Evolutionary conservation across 805 yeast genomes (phyloP).

Genomic region (Lachancea cidri): DNA sequence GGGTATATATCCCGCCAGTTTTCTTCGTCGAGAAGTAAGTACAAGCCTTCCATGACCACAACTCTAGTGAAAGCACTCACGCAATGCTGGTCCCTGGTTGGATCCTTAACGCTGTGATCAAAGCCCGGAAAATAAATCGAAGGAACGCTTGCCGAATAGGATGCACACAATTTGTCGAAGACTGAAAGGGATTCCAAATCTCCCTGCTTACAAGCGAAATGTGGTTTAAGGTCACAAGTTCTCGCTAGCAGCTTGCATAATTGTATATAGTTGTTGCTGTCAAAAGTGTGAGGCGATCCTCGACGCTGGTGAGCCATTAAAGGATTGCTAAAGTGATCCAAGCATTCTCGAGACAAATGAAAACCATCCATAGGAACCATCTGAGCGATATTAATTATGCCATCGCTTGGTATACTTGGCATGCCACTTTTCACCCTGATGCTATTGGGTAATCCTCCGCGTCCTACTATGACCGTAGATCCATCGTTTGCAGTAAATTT

Average conservation of each 20-base stretch:
- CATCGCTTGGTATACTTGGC: background rate
- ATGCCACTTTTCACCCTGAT: constrained; percentile 11
- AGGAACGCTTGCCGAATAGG: constrained; percentile 27
- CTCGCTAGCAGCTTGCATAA: constrained; percentile 19
- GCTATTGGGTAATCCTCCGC: constrained; percentile 30
- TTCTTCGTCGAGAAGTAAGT: constrained; percentile 52
- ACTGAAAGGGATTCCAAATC: constrained; percentile 1
- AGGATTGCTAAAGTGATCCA: constrained; percentile 50
- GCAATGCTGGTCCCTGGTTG: constrained; percentile 47
- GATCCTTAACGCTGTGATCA: constrained; percentile 72
- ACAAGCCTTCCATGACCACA: constrained; percentile 71
- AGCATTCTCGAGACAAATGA: constrained; percentile 49
- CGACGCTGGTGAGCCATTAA: constrained; percentile 55
- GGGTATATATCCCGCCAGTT: constrained; percentile 45
- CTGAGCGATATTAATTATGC: constrained; percentile 34
- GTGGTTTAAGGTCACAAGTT: constrained; percentile 17
- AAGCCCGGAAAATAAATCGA: constrained; percentile 59
- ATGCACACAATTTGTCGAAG: constrained; percentile 16
- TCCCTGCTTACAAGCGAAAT: constrained; percentile 11
- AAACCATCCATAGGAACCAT: constrained; percentile 73
- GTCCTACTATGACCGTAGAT: constrained; percentile 18
- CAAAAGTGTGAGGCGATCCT: constrained; percentile 87
- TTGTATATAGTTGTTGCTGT: constrained; percentile 40
- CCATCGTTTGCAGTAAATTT: constrained; percentile 21
- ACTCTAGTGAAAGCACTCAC: constrained; percentile 46